phyloP scores from a whole-genome alignment of 2,329 filamentous ascomycete species.

The Aspergillus brasiliensis region DNA sequence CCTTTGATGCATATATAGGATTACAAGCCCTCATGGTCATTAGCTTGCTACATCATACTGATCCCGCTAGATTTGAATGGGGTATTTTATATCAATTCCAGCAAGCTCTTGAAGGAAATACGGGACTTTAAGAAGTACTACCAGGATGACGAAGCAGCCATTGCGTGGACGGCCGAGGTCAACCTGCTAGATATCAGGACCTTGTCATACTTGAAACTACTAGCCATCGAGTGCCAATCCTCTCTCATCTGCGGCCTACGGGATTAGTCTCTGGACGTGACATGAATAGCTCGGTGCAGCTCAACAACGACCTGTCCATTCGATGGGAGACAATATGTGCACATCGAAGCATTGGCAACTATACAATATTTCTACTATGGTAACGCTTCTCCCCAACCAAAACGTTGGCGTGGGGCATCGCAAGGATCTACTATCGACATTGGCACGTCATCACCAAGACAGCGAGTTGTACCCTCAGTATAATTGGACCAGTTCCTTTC shows the following conservation, averaged over 20 bases:
- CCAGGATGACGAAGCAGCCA: constrained; percentile 60
- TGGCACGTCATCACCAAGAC: constrained; percentile 34
- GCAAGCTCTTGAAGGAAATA: constrained; percentile 35
- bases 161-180: constrained; percentile 59
- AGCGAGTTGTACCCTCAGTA: constrained; percentile 29
- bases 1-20: constrained; percentile 36
- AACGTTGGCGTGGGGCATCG: constrained; percentile 30
- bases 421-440: constrained; percentile 37
- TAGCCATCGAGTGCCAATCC: constrained; percentile 49
- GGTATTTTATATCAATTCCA: constrained; percentile 46
- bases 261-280: not conserved
- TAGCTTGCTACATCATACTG: constrained; percentile 12
- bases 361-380: constrained; percentile 46
- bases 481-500: constrained; percentile 40
- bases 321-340: constrained; percentile 23
- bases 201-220: constrained; percentile 40
- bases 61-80: constrained; percentile 48
- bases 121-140: constrained; percentile 50
- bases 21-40: constrained; percentile 22
- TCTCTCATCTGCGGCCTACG: constrained; percentile 40
- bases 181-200: constrained; percentile 57
- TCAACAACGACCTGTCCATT: constrained; percentile 48
- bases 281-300: constrained; percentile 18
- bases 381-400: constrained; percentile 38
- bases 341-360: constrained; percentile 30